These are phyloP conservation scores for Hyphodiscus hymeniophilus DNA, from an alignment of 495 filamentous ascomycete genomes.

Conservation along the genomic window DNA sequence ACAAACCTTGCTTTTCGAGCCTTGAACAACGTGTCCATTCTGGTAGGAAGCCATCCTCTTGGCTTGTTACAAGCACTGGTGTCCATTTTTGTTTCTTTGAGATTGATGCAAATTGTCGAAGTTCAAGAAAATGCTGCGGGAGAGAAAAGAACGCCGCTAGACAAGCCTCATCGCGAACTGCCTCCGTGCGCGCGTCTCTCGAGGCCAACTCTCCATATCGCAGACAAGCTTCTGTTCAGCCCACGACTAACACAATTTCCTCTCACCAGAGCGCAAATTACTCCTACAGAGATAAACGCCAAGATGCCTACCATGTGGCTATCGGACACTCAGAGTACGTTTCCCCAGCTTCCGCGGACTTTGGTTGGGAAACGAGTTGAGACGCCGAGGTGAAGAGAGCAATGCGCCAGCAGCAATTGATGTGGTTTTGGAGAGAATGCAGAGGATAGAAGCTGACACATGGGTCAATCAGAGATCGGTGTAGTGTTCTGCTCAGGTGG, in stretches of 20 bases:
- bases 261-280: neutral
- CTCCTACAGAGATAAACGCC: neutral
- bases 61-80: too few species aligned
- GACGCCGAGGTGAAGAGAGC: neutral
- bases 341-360: neutral
- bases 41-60: too few species aligned
- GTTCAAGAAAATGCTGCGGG: too few species aligned
- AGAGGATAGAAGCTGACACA: slow-evolving; percentile 7
- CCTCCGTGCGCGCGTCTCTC: neutral
- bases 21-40: too few species aligned
- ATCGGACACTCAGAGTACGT: slow-evolving; percentile 88
- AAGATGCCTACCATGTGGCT: slow-evolving; percentile 70
- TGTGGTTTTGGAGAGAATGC: neutral
- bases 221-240: neutral
- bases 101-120: slow-evolving; percentile 72
- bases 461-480: slow-evolving; percentile 63
- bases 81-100: slow-evolving; percentile 63
- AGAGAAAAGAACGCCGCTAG: neutral
- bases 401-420: slow-evolving; percentile 14
- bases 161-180: neutral
- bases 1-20: neutral
- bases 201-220: slow-evolving; percentile 20
- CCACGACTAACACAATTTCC: slow-evolving; percentile 1
- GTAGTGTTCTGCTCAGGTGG: slow-evolving; percentile 93
- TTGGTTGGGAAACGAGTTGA: too few species aligned